phyloP scores from a whole-genome alignment of 1,139 yeast species.

The Kodamaea alishanica region DNA sequence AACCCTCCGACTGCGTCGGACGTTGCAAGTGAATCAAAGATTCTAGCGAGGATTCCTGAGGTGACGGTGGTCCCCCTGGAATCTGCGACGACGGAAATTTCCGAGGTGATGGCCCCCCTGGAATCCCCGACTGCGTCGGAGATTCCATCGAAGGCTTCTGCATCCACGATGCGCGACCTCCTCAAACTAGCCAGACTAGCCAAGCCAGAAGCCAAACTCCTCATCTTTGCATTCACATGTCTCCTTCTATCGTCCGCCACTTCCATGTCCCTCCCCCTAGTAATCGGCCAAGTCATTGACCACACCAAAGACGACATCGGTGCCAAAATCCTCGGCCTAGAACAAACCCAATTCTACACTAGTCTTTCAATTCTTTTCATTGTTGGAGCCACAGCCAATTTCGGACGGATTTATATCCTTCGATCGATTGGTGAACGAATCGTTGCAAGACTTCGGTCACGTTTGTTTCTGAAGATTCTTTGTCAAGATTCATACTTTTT shows the following conservation, averaged over 20 bases:
- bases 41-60: too few species aligned
- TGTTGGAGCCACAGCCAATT: constrained; percentile 73
- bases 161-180: constrained; percentile 16
- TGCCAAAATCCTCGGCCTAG: constrained; percentile 29
- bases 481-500: constrained; percentile 90
- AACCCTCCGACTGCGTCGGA: too few species aligned
- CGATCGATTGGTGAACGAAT: constrained; percentile 81
- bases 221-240: constrained; percentile 53
- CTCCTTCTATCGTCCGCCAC: constrained; percentile 52
- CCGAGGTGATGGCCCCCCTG: neutral
- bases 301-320: constrained; percentile 40
- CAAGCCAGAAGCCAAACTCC: constrained; percentile 33
- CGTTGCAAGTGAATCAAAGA: too few species aligned
- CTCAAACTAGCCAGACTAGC: constrained; percentile 32
- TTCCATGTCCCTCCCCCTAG: constrained; percentile 69
- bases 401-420: constrained; percentile 71
- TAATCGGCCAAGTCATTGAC: constrained; percentile 69
- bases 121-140: neutral
- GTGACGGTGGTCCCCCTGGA: too few species aligned
- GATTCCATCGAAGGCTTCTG: neutral
- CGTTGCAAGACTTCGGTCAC: constrained; percentile 76
- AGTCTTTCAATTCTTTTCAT: constrained; percentile 49
- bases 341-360: constrained; percentile 32
- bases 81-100: too few species aligned
- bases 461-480: constrained; percentile 70